Conservation (phyloP, 441 rosid species). For the Rhodomyrtus psidioides region DNA sequence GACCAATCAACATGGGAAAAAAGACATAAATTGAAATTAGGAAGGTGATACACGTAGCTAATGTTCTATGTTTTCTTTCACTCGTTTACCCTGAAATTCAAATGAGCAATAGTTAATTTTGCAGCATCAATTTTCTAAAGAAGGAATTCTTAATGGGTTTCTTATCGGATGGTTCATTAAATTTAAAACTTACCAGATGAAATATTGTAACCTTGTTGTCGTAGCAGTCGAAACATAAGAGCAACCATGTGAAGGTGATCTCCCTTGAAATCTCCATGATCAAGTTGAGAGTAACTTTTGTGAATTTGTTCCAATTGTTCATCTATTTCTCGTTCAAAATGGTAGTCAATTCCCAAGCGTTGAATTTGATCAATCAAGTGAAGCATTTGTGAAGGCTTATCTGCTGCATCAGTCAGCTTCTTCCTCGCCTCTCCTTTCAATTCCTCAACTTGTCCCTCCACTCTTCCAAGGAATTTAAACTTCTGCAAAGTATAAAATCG, state of each 20-base stretch:
- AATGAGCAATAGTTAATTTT: neutral
- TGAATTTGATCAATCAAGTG: neutral
- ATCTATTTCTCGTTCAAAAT: neutral
- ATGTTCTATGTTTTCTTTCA: neutral
- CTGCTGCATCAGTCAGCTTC: neutral
- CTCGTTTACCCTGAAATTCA: neutral
- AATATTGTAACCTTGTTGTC: neutral
- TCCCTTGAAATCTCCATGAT: neutral
- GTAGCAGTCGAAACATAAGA: neutral
- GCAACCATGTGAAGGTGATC: neutral
- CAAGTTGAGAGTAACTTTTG: neutral
- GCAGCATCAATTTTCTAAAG: neutral
- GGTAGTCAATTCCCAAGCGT: neutral
- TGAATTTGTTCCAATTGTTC: neutral
- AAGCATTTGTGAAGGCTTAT: neutral
- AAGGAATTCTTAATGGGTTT: neutral
- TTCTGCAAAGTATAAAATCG: neutral
- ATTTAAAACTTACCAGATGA: neutral
- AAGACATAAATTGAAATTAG: neutral
- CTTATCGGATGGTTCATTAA: neutral
- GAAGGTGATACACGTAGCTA: neutral
- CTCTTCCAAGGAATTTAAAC: neutral
- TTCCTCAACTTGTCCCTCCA: neutral
- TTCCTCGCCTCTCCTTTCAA: neutral
- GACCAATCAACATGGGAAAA: neutral